These are phyloP conservation scores for Thymus mandschuricus DNA, from an alignment of 257 asterid species.

Conservation along the genomic window DNA sequence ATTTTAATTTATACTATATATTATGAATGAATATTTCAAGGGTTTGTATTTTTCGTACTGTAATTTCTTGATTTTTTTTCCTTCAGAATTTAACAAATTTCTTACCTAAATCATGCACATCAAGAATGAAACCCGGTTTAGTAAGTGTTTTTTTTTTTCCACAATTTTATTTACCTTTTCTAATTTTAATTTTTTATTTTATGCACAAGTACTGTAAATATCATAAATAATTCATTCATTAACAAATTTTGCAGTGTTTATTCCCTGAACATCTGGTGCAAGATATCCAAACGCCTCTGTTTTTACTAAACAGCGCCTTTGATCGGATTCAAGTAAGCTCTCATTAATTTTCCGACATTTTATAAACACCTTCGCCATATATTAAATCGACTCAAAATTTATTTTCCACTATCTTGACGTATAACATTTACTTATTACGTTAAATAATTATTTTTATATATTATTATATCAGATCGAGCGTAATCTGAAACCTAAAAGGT, in stretches of 20 bases:
- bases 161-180: too few species aligned
- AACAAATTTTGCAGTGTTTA: conserved; percentile 11
- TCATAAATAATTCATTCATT: too few species aligned
- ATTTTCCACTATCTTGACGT: too few species aligned
- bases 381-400: too few species aligned
- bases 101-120: conserved; percentile 29
- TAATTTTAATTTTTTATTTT: too few species aligned
- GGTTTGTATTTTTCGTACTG: too few species aligned
- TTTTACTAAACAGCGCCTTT: conserved; percentile 17
- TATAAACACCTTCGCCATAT: too few species aligned
- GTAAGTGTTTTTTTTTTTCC: background rate
- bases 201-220: too few species aligned
- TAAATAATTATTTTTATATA: too few species aligned
- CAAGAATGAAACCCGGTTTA: conserved; percentile 1
- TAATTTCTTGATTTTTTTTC: background rate
- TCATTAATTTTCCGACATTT: background rate
- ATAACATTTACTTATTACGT: too few species aligned
- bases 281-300: conserved; percentile 19
- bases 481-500: background rate
- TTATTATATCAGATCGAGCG: background rate
- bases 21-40: background rate
- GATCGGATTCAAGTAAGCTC: conserved; percentile 9
- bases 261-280: conserved; percentile 16
- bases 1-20: background rate
- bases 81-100: conserved; percentile 18